Base-by-base conservation (phyloP, 306 rosid genomes). In the Cucurbita argyrosperma region DNA sequence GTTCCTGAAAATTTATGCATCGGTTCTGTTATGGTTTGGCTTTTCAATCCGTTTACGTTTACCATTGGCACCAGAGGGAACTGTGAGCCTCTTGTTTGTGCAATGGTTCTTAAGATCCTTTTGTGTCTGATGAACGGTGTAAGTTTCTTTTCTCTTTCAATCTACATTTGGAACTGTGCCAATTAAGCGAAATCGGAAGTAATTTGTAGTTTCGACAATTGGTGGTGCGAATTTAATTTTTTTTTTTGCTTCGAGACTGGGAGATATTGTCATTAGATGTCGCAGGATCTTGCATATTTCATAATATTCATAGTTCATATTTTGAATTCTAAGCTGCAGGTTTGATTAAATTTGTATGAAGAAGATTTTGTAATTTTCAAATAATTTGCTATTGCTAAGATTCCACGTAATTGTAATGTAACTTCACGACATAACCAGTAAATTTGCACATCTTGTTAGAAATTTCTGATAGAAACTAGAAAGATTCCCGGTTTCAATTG, bases 41-140 rank as follows among this genome's bases (percentile, higher is more conserved):
- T 94, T 71, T 89, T 91, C 78, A 90, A 94, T 80, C 99, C 96
- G 39, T 91, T 91, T 75, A 94, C 96, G 14, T 91, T 94, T 83
- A 94, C 99, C 37, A 91, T 91, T 35, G 97, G 96, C 74, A 94
- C 97, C 54, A 84, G 97, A 16, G 97, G 96, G 53, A 94, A 94
- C 86, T 91, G 97, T 77, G 97, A 94, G 83, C 95, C 99, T 40
- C 58, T 91, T 85, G 99, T 89, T 67, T 94, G 97, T 84, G 96
- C 95, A 40, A 56, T 83, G 90, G 79, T 91, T 76, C 84, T 89
- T 78, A 89, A 97, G 96, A 83, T 89, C 83, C 61, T 89, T 69
- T 79, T 88, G 58, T 94, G 99, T 78, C 92, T 91, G 59, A 80
- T 91, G 97, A 88, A 94, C 59, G 97, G 99, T 94, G 89, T 82